Percentiles rank a stretch among this genome's conserved stretches.
Evolutionary conservation across 805 yeast genomes (phyloP).

Genomic region (Spathaspora arborariae): DNA sequence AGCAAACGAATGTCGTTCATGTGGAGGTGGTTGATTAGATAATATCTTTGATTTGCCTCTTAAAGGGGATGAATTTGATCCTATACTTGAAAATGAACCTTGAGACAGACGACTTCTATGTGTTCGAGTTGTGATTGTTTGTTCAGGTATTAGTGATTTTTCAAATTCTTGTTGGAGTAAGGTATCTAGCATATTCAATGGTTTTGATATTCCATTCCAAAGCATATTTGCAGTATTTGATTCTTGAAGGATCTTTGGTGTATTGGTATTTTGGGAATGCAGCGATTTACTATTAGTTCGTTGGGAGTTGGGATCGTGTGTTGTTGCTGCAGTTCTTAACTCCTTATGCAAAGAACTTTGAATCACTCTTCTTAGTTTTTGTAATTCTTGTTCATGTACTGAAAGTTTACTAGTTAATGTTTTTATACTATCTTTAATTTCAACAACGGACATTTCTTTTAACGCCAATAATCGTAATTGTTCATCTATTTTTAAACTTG

Average conservation of each 20-base stretch:
- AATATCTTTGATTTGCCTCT: conserved; percentile 15
- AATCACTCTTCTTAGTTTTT: conserved; percentile 44
- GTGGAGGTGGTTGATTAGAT: conserved; percentile 8
- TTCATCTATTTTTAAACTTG: conserved; percentile 42
- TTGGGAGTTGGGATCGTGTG: conserved; percentile 21
- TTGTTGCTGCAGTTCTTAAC: conserved; percentile 18
- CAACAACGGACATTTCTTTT: conserved; percentile 66
- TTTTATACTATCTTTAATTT: conserved; percentile 53
- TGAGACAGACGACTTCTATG: conserved; percentile 17
- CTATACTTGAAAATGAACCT: conserved; percentile 22
- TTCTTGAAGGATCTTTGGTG: background rate
- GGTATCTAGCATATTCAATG: conserved; percentile 59
- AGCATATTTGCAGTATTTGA: conserved; percentile 13
- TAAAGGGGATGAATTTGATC: conserved; percentile 24
- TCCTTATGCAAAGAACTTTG: conserved; percentile 45
- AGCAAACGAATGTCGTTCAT: conserved; percentile 9
- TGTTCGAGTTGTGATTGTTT: background rate
- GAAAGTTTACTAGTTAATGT: conserved; percentile 37
- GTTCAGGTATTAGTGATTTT: conserved; percentile 26
- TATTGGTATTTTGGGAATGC: conserved; percentile 2
- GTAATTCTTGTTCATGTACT: conserved; percentile 46
- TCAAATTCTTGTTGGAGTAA: conserved; percentile 65
- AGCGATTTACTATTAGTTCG: conserved; percentile 18
- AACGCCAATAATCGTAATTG: conserved; percentile 59
- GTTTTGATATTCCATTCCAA: conserved; percentile 43